Evolutionary conservation across 2,329 filamentous ascomycete genomes (phyloP), one percentile per base, ranked within the genome.

Genomic region (Magnaporthales sp.): DNA sequence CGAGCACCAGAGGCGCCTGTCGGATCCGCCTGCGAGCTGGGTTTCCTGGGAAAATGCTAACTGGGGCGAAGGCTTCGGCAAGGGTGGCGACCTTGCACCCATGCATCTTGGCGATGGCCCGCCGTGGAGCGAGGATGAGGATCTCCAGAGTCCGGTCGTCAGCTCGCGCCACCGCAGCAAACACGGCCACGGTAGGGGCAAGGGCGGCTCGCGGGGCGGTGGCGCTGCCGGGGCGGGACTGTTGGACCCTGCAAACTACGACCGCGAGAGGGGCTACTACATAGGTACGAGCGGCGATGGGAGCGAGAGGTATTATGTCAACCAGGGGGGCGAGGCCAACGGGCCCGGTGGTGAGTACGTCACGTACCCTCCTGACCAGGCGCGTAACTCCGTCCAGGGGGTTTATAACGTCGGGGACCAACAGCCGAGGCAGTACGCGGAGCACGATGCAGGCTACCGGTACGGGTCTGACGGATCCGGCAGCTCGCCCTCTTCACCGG

Each of bases 81-180:
- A 84, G 66, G 86, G 84, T 27, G 85, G 91, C 71, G 90, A 93
- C 73, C 82, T 96, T 19, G 89, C 92, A 10, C 90, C 91, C 24
- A 93, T 95, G 74, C 87, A 92, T 63, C 94, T 95, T 72, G 91
- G 87, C 4, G 92, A 95, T 74, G 93, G 93, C 0, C 93, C 93
- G 26, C 94, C 93, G 2, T 98, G 93, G 80, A 96, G 92, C 77
- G 93, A 97, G 78, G 93, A 98, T 73, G 93, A 98, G 72, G 95
- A 98, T 77, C 83, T 97, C 60, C 92, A 95, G 74, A 96, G 93
- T 74, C 93, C 93, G 0, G 91, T 97, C 22, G 92, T 93, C 15
- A 92, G 90, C 70, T 91, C 91, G 54, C 85, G 91, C 67, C 93
- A 96, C 76, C 90, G 91, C 74, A 96, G 95, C 77, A 90, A 93